Evolutionary conservation across 306 rosid genomes (phyloP).

Genomic region (Rubus idaeus): DNA sequence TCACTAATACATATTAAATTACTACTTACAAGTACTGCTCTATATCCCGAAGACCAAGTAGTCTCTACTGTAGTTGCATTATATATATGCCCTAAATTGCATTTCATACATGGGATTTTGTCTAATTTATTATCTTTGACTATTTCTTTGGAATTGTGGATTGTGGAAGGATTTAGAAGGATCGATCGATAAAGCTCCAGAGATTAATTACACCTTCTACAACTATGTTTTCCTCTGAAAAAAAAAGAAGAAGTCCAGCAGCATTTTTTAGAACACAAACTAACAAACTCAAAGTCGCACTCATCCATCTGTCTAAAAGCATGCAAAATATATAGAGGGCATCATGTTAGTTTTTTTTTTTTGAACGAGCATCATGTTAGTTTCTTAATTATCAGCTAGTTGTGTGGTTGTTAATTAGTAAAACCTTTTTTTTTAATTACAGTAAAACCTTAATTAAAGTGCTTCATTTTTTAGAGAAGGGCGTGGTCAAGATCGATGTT

Average conservation of each 20-base stretch:
- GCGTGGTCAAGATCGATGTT: too few relatives aligned
- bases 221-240: background rate
- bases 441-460: background rate
- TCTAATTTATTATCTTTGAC: background rate
- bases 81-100: background rate
- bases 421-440: background rate
- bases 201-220: background rate
- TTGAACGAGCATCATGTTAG: background rate
- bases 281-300: background rate
- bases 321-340: background rate
- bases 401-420: background rate
- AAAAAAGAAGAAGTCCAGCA: background rate
- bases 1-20: background rate
- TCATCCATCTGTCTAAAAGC: background rate
- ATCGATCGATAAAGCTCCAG: background rate
- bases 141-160: background rate
- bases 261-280: background rate
- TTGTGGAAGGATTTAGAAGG: conserved; percentile 1
- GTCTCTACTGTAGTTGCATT: background rate
- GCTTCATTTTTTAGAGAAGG: background rate
- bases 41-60: background rate
- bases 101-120: background rate
- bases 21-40: background rate
- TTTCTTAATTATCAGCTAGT: background rate
- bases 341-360: background rate